phyloP scores from a whole-genome alignment of 2,329 filamentous ascomycete species.

The Elsinoe perseae region DNA sequence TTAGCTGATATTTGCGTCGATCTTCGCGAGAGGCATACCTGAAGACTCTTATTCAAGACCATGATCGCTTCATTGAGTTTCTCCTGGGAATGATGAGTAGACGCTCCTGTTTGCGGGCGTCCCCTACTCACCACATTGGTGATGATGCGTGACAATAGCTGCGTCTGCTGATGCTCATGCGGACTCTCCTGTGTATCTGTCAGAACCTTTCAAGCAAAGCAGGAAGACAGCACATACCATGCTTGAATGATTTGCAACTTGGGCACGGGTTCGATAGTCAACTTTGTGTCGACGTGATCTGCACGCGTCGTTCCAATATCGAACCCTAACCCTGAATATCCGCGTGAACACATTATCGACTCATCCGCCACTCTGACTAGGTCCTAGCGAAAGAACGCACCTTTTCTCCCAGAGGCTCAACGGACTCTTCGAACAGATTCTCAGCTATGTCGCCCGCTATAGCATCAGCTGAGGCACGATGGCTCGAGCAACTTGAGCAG shows the following conservation, averaged over 20 bases:
- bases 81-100: slow-evolving; percentile 54
- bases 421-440: not conserved
- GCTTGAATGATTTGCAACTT: not conserved
- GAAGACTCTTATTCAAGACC: slow-evolving; percentile 84
- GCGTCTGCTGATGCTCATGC: slow-evolving; percentile 93
- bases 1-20: slow-evolving; percentile 5
- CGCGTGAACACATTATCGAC: not conserved
- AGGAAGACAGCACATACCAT: not conserved
- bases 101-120: not conserved
- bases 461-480: slow-evolving; percentile 53
- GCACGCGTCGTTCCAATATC: slow-evolving; percentile 12
- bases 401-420: not conserved
- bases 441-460: slow-evolving; percentile 33
- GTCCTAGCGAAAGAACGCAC: no score
- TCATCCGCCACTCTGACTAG: not conserved
- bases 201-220: not conserved
- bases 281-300: not conserved
- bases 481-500: slow-evolving; percentile 74
- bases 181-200: slow-evolving; percentile 64
- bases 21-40: slow-evolving; percentile 45
- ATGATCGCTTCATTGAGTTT: slow-evolving; percentile 93
- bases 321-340: slow-evolving; percentile 2
- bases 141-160: slow-evolving; percentile 89
- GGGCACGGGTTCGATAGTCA: not conserved
- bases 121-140: slow-evolving; percentile 75